phyloP scores from a whole-genome alignment of 2,329 filamentous ascomycete species.

The Colletotrichum somersetense region DNA sequence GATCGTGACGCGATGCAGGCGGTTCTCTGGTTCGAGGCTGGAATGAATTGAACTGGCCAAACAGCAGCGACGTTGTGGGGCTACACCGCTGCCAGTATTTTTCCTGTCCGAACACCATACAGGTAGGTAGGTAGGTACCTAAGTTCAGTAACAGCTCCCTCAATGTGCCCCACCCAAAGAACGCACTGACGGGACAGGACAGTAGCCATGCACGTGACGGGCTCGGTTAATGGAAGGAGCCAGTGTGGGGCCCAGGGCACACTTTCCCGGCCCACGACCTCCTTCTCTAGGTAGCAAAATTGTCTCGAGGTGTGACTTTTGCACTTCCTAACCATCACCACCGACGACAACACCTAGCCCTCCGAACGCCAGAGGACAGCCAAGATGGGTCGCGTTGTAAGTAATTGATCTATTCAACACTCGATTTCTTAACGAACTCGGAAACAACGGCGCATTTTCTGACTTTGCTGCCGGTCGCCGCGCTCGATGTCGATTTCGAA shows the following conservation, averaged over 20 bases:
- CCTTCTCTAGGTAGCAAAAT: conserved; percentile 25
- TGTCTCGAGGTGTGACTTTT: conserved; percentile 25
- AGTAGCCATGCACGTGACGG: conserved; percentile 1
- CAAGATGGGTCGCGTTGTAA: conserved; percentile 67
- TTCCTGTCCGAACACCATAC: conserved; percentile 17
- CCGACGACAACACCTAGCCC: conserved; percentile 42
- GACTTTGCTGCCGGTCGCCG: conserved; percentile 26
- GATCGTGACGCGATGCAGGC: conserved; percentile 38
- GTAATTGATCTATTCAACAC: conserved; percentile 43
- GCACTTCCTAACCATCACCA: conserved; percentile 36
- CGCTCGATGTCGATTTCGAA: conserved; percentile 23
- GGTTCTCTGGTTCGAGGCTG: conserved; percentile 19
- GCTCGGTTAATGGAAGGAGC: conserved; percentile 14
- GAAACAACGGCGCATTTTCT: conserved; percentile 1
- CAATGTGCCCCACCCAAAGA: neutral
- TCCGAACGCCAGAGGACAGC: conserved; percentile 45
- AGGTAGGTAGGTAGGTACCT: too few relatives aligned
- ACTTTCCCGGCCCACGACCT: conserved; percentile 21
- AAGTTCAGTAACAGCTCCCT: neutral
- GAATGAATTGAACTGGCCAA: conserved; percentile 11
- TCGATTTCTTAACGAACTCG: conserved; percentile 13
- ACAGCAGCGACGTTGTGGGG: conserved; percentile 12
- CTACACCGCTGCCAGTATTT: conserved; percentile 16
- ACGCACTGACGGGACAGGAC: neutral
- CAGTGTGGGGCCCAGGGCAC: conserved; percentile 21